A percentile compares a stretch with the other conserved stretches of the same genome.
phyloP scores from a whole-genome alignment of 2,329 filamentous ascomycete species.

The Paracamarosporium sp. region DNA sequence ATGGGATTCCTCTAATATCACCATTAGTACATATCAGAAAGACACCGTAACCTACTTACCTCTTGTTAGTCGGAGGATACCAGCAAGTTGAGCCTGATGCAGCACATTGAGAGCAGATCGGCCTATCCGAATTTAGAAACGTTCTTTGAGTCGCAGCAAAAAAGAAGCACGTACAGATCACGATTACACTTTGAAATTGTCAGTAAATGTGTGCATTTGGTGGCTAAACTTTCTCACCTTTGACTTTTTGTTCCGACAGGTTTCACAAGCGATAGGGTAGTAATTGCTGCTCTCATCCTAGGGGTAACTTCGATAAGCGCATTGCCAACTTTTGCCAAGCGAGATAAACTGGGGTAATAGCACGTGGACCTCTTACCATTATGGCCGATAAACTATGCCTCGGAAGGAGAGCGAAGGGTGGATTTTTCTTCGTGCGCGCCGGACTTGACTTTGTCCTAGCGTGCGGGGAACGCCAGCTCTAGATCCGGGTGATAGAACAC shows the following conservation, averaged over 20 bases:
- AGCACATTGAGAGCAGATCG: slow-evolving; percentile 27
- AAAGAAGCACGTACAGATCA: slow-evolving; percentile 13
- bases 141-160: not conserved
- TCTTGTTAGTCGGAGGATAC: slow-evolving; percentile 30
- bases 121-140: not conserved
- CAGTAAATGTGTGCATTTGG: not conserved
- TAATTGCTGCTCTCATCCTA: slow-evolving; percentile 15
- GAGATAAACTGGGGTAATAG: not conserved
- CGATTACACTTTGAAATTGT: slow-evolving; percentile 23
- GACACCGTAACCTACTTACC: slow-evolving; percentile 9
- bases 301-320: slow-evolving; percentile 2
- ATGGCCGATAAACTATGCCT: not conserved
- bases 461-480: not conserved
- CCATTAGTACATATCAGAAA: not conserved
- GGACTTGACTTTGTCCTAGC: slow-evolving; percentile 33
- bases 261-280: slow-evolving; percentile 32
- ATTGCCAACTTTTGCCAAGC: not conserved
- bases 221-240: slow-evolving; percentile 17
- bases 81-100: slow-evolving; percentile 15
- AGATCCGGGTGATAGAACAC: too few species aligned
- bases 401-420: slow-evolving; percentile 20
- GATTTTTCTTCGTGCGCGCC: slow-evolving; percentile 3
- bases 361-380: slow-evolving; percentile 10
- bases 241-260: slow-evolving; percentile 33
- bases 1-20: slow-evolving; percentile 25